Conservation (phyloP, 1,284 basidiomycete genomes). For the Tilletia setariae region DNA sequence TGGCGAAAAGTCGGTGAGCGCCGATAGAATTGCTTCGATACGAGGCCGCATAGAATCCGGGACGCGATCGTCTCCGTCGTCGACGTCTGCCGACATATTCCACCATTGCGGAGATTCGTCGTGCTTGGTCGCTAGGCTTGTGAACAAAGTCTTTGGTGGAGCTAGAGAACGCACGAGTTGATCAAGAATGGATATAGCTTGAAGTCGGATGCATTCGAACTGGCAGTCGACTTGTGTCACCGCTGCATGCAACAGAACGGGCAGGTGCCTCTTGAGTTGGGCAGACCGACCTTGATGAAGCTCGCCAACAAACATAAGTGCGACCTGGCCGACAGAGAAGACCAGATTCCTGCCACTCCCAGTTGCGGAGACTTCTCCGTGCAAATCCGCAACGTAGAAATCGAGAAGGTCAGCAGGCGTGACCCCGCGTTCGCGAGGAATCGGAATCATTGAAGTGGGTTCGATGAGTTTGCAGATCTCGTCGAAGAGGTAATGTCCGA, state of each 20-base stretch:
- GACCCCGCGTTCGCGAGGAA: conserved; percentile 65
- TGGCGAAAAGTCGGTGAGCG: conserved; percentile 51
- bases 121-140: conserved; percentile 24
- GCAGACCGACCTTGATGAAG: conserved; percentile 74
- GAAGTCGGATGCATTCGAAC: conserved; percentile 66
- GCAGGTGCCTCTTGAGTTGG: conserved; percentile 65
- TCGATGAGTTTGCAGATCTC: conserved; percentile 81
- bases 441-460: conserved; percentile 71
- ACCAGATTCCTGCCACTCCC: conserved; percentile 23
- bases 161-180: conserved; percentile 39
- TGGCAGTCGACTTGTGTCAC: conserved; percentile 81
- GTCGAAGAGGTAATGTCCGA: conserved; percentile 72
- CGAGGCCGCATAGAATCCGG: conserved; percentile 1
- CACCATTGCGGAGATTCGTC: conserved; percentile 26
- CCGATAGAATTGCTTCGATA: background rate
- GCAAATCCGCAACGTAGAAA: conserved; percentile 17
- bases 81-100: conserved; percentile 21
- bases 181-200: conserved; percentile 66
- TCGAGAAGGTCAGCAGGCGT: background rate
- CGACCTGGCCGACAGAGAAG: conserved; percentile 77
- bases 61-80: conserved; percentile 10
- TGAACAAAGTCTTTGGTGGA: conserved; percentile 20
- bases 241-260: conserved; percentile 62
- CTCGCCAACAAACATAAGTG: conserved; percentile 79
- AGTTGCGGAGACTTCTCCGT: conserved; percentile 5